Evolutionary conservation across 2,329 filamentous ascomycete species (phyloP).

Genomic region (Sordariomycetes sp.): DNA sequence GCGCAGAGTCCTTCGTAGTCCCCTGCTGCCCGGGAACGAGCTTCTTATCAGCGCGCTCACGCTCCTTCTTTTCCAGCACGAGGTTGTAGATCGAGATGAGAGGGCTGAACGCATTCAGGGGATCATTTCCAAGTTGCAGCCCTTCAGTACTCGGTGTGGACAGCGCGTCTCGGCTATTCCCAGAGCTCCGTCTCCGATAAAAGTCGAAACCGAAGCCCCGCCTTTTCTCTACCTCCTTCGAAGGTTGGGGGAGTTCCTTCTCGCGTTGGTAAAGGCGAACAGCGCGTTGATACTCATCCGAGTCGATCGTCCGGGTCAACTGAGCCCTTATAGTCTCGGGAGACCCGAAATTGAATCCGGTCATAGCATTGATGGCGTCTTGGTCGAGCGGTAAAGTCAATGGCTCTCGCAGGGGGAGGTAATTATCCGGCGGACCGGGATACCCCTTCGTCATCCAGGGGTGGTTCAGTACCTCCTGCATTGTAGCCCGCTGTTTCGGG

Average conservation of each 20-base stretch:
- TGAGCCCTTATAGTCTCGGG: conserved; percentile 72
- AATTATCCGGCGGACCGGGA: conserved; percentile 75
- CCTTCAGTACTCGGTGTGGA: conserved; percentile 75
- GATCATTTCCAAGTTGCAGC: conserved; percentile 69
- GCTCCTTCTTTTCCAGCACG: conserved; percentile 85
- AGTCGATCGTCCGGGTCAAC: conserved; percentile 76
- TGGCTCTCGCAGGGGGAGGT: conserved; percentile 70
- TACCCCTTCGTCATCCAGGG: conserved; percentile 95
- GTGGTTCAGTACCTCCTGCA: conserved; percentile 87
- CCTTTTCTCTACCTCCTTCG: conserved; percentile 62
- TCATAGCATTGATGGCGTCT: conserved; percentile 84
- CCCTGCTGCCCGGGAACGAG: conserved; percentile 14
- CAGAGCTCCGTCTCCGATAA: conserved; percentile 87
- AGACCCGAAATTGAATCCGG: conserved; percentile 91
- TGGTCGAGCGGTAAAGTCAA: conserved; percentile 73
- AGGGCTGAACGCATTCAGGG: conserved; percentile 85
- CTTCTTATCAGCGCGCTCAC: conserved; percentile 38
- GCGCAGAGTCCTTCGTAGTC: conserved; percentile 23
- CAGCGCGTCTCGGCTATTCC: conserved; percentile 77
- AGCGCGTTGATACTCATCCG: conserved; percentile 83
- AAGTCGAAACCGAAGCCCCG: conserved; percentile 88
- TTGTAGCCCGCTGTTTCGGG: conserved; percentile 69
- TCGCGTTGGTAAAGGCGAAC: conserved; percentile 58
- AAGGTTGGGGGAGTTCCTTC: conserved; percentile 43
- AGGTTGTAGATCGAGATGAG: conserved; percentile 90